phyloP scores from a whole-genome alignment of 148 eudicot species.

The Vaccinium myrtillus region DNA sequence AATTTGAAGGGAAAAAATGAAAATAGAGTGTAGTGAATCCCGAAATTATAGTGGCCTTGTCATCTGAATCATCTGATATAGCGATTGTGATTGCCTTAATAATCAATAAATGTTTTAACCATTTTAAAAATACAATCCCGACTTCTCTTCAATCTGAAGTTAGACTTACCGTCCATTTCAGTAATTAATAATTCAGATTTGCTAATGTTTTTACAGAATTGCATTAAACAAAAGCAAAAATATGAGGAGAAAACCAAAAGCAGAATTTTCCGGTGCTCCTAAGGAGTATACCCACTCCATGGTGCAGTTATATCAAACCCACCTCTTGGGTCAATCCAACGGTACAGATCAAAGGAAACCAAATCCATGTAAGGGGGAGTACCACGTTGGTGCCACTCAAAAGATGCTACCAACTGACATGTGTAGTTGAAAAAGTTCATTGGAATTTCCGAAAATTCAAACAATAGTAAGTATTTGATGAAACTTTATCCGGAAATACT shows the following conservation, averaged over 20 bases:
- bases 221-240: too few species aligned
- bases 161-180: not conserved
- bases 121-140: not conserved
- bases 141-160: not conserved
- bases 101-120: not conserved
- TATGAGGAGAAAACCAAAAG: not conserved
- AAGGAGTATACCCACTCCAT: not conserved
- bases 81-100: not conserved
- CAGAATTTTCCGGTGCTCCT: not conserved
- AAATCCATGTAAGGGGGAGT: not conserved
- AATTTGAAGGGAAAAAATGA: not conserved
- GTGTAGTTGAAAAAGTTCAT: not conserved
- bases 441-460: conserved; percentile 5
- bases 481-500: not conserved
- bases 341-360: not conserved
- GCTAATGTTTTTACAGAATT: not conserved
- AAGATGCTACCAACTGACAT: not conserved
- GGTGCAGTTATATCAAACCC: not conserved
- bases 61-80: not conserved
- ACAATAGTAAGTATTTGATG: not conserved
- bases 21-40: too few species aligned
- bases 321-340: conserved; percentile 2
- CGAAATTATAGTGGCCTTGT: not conserved
- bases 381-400: conserved; percentile 1
- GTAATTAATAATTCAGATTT: not conserved